phyloP scores from a whole-genome alignment of 2,329 filamentous ascomycete genomes.

The Trichoderma hamatum region DNA sequence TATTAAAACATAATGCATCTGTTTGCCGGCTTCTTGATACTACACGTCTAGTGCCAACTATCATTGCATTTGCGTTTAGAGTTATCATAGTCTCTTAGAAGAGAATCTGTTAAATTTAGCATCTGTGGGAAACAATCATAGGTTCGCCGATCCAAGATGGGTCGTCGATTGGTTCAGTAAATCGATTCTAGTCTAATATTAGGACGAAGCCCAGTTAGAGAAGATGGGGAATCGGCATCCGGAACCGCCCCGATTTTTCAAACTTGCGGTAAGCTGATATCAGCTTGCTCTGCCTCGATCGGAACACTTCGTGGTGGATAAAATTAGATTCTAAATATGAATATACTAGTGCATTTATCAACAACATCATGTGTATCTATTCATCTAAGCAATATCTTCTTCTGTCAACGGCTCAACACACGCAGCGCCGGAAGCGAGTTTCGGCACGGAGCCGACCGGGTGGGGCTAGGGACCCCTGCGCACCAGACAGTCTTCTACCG shows the following conservation, averaged over 20 bases:
- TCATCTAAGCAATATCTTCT: background rate
- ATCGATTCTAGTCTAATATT: background rate
- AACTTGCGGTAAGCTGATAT: conserved; percentile 10
- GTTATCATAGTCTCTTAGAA: background rate
- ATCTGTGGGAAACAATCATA: background rate
- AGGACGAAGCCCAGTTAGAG: too few relatives aligned
- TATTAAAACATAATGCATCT: background rate
- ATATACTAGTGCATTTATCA: background rate
- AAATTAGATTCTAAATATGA: background rate
- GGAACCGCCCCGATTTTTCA: background rate
- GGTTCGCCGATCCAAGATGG: background rate
- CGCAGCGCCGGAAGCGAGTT: background rate
- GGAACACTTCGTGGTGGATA: background rate
- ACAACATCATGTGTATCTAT: background rate
- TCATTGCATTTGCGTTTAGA: background rate
- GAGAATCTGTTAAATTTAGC: background rate
- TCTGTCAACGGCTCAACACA: background rate
- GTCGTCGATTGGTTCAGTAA: background rate
- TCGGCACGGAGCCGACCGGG: conserved; percentile 17
- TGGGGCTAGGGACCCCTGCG: background rate
- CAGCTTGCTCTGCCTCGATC: background rate
- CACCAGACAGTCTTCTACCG: background rate
- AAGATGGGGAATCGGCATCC: background rate
- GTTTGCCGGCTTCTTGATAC: background rate
- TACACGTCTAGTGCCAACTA: background rate